phyloP scores from a whole-genome alignment of 345 rosid genomes.

The Erodium maritimum region DNA sequence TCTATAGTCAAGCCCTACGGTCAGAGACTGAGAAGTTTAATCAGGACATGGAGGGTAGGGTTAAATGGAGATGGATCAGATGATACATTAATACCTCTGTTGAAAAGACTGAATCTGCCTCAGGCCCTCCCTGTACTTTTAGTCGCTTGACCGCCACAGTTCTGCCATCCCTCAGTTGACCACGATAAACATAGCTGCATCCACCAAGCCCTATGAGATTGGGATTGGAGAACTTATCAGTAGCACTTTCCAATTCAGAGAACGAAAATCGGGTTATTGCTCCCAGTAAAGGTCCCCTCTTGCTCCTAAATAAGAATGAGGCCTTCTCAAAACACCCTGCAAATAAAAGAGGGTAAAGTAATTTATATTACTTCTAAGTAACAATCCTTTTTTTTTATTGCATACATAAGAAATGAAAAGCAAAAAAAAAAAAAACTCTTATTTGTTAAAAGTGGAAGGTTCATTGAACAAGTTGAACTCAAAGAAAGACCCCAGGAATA shows the following conservation, averaged over 20 bases:
- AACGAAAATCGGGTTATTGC: conserved; percentile 55
- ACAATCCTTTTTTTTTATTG: neutral
- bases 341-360: conserved; percentile 1
- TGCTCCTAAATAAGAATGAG: conserved; percentile 35
- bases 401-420: too few relatives aligned
- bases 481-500: too few relatives aligned
- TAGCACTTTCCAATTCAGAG: conserved; percentile 61
- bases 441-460: neutral
- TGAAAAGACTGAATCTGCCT: conserved; percentile 47
- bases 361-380: neutral
- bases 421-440: neutral
- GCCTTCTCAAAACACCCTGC: conserved; percentile 62
- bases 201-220: conserved; percentile 80
- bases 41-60: neutral
- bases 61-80: neutral
- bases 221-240: conserved; percentile 59
- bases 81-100: conserved; percentile 42
- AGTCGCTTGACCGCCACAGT: conserved; percentile 78
- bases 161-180: conserved; percentile 73
- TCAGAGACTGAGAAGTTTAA: too few relatives aligned
- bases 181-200: conserved; percentile 77
- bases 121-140: conserved; percentile 49
- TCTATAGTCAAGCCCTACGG: neutral
- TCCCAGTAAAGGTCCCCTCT: conserved; percentile 41
- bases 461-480: neutral